Evolutionary conservation across 106 monocot species (phyloP).

Genomic region (Acorus gramineus): DNA sequence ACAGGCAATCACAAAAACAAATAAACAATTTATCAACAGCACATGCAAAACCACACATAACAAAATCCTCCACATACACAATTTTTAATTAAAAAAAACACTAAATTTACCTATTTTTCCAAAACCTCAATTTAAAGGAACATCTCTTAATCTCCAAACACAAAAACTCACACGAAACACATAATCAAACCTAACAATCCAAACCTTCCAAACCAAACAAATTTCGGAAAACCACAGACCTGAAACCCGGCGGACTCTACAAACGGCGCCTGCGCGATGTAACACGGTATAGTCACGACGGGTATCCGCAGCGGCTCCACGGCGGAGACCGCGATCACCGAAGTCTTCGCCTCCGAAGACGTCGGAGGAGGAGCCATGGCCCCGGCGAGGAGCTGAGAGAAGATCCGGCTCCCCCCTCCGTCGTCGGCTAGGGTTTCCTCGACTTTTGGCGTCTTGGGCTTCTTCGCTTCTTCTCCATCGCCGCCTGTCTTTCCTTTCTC

Average conservation of each 20-base stretch:
- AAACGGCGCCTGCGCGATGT: constrained; percentile 25
- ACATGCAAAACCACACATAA: not conserved
- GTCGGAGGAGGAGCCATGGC: constrained; percentile 19
- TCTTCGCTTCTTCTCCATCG: too few relatives aligned
- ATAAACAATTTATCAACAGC: not conserved
- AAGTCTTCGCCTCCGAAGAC: not conserved
- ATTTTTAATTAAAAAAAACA: too few relatives aligned
- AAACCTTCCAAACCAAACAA: too few relatives aligned
- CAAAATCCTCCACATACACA: too few relatives aligned
- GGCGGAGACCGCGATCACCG: constrained; percentile 15
- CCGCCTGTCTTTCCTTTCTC: too few relatives aligned
- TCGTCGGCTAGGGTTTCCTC: not conserved
- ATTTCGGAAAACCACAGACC: constrained; percentile 19
- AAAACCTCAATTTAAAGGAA: too few relatives aligned
- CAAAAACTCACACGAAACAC: too few relatives aligned
- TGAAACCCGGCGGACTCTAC: constrained; percentile 31
- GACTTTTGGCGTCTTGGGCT: too few relatives aligned
- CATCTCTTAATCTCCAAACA: too few relatives aligned
- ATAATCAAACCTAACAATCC: too few relatives aligned
- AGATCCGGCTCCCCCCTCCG: constrained; percentile 10
- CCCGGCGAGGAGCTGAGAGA: constrained; percentile 24
- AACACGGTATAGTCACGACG: constrained; percentile 36
- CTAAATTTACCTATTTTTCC: too few relatives aligned
- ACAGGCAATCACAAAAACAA: not conserved
- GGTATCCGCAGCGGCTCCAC: constrained; percentile 7